Percentiles rank a stretch among this genome's conserved stretches.
These are phyloP conservation scores for Colletotrichum tropicicola DNA, from an alignment of 2,329 filamentous ascomycete genomes.

Conservation along the genomic window DNA sequence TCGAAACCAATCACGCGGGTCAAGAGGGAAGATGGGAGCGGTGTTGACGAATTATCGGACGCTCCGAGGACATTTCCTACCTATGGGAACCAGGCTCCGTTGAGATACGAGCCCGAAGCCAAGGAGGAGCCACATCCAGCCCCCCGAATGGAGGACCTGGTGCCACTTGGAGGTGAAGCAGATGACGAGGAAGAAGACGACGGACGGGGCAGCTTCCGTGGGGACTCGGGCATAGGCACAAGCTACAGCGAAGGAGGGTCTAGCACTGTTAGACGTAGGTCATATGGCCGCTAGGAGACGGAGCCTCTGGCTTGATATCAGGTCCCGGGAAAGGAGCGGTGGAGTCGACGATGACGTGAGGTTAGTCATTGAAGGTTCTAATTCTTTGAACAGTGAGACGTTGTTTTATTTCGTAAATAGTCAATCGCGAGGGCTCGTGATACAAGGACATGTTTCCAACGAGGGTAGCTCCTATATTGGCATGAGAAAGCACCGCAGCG, in stretches of 20 bases:
- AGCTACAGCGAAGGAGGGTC: conserved; percentile 54
- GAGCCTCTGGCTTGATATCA: too few species aligned
- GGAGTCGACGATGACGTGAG: too few species aligned
- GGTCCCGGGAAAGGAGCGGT: too few species aligned
- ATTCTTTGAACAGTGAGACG: too few species aligned
- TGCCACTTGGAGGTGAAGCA: conserved; percentile 49
- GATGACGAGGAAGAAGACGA: conserved; percentile 49
- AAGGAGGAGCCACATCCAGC: conserved; percentile 41
- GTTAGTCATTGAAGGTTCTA: too few species aligned
- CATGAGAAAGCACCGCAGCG: too few species aligned
- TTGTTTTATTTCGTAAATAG: too few species aligned
- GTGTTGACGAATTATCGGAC: conserved; percentile 46
- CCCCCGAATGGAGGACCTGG: conserved; percentile 43
- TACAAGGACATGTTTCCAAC: too few species aligned
- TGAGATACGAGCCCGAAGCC: conserved; percentile 49
- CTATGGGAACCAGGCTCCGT: conserved; percentile 48
- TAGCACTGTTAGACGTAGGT: conserved; percentile 41
- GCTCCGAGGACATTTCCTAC: conserved; percentile 54
- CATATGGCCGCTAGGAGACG: conserved; percentile 28
- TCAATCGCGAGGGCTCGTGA: too few species aligned
- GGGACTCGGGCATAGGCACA: conserved; percentile 63
- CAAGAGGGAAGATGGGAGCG: conserved; percentile 41
- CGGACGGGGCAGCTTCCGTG: conserved; percentile 37
- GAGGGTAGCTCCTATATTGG: too few species aligned
- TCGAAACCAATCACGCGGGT: not conserved